These are phyloP conservation scores for Phytophthora idaei DNA, from an alignment of 352 stramenopile species.

Conservation along the genomic window DNA sequence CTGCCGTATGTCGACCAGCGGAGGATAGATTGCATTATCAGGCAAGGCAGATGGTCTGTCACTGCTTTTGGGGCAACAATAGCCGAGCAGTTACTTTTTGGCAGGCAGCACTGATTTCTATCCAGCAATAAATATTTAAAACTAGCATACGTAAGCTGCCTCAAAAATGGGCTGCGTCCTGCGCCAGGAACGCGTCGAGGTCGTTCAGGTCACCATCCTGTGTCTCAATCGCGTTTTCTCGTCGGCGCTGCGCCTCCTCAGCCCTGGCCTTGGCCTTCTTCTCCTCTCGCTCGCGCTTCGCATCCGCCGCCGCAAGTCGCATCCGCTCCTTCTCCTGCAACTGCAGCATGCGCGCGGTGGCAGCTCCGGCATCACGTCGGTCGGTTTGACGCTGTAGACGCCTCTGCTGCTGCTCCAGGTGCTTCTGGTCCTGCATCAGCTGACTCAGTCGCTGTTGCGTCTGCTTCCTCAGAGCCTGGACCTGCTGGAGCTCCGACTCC, in stretches of 20 bases:
- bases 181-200: slow-evolving; percentile 64
- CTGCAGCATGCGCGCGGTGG: slow-evolving; percentile 63
- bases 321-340: slow-evolving; percentile 65
- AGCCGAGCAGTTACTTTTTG: background rate
- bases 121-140: slow-evolving; percentile 21
- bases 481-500: slow-evolving; percentile 50
- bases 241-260: slow-evolving; percentile 37
- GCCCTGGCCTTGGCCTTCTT: slow-evolving; percentile 32
- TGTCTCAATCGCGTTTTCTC: slow-evolving; percentile 53
- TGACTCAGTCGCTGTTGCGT: slow-evolving; percentile 43
- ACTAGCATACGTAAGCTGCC: background rate
- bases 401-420: slow-evolving; percentile 48
- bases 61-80: background rate
- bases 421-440: slow-evolving; percentile 48
- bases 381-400: slow-evolving; percentile 39
- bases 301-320: slow-evolving; percentile 31
- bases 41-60: slow-evolving; percentile 9
- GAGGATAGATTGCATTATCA: slow-evolving; percentile 15
- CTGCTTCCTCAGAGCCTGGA: slow-evolving; percentile 51
- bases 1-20: slow-evolving; percentile 17
- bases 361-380: slow-evolving; percentile 34
- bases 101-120: slow-evolving; percentile 3
- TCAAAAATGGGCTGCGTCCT: slow-evolving; percentile 62
- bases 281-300: slow-evolving; percentile 33
- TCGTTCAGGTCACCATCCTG: slow-evolving; percentile 51